Evolutionary conservation across 2,329 filamentous ascomycete species (phyloP), one percentile per base, ranked within the genome.

Genomic region (Dendrostoma leiphaemia): DNA sequence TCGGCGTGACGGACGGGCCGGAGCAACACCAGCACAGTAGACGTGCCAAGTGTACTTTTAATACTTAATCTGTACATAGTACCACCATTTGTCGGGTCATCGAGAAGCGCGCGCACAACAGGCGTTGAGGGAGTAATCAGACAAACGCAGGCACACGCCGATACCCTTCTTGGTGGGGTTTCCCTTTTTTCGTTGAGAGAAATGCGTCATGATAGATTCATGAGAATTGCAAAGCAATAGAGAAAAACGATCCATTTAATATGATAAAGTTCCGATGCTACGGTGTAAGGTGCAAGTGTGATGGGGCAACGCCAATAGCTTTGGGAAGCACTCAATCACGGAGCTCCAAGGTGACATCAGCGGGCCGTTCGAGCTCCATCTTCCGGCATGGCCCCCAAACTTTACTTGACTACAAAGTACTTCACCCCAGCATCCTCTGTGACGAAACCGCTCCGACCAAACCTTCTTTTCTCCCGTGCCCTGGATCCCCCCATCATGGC

Each of bases 41-140:
- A 49, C 26, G 49, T 56, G 54, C 52, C 40, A 49, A 17, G 26
- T 31, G 43, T 40, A 49, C 13, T 34, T 38, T 44, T 58, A 55
- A 55, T 58, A 55, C 19, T 31, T 55, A 58, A 41, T 55, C 26
- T 51, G 55, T 57, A 57, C 9, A 57, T 57, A 54, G 48, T 54
- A 35, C 13, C 38, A 23, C 19, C 31, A 17, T 34, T 34, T 19
- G 19, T 34, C 19, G 26, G 35, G 26, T 19, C 21, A 26, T 34
- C 15, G 37, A 34, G 8, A 15, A 46, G 44, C 29, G 23, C 28
- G 28, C 19, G 1, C 15, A 26, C n/a, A n/a, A n/a, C 13, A 6
- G 13, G 13, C 6, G 38, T n/a, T 4, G 21, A 41, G 10, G 44
- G 9, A 24, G 28, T n/a, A 13, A 9, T 23, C 19, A 24, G 6